Base-by-base conservation (phyloP, 768 basidiomycete species). In the Heimioporus sp. region DNA sequence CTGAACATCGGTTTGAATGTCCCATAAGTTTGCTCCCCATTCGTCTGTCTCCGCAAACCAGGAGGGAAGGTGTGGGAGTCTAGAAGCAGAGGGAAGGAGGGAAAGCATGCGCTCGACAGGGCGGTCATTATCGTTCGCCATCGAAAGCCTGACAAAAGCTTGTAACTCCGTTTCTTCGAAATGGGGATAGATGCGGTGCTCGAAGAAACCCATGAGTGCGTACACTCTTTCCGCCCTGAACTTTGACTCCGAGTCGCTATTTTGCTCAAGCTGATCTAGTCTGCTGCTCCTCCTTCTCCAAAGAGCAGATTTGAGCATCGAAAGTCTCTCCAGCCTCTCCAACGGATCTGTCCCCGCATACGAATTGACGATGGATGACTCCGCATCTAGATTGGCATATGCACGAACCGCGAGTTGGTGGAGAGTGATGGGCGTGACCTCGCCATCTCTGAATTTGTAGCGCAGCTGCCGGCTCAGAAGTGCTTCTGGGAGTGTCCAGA, bases 131-230 rank as follows among this genome's bases (percentile, higher is more conserved):
- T 65, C 56, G 10, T 67, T 65, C 0, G 52, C 65, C 55, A 67
- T 58, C 10, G 65, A 64, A 7, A 64, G 44, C 35, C 60, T 20
- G 19, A 20, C 39, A 5, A 40, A 11, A 7, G 39, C 37, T 17
- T 10, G n/a, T 3, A 38, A 13, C 6, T 38, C 37, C 7, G n/a
- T 38, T 38, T 38, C 37, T 17, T 17, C 6, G 37, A 17, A 38
- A 17, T 38, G n/a, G 37, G 37, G 37, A 38, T 38, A 17, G n/a
- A 38, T 38, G 17, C 37, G 66, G 46, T 64, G 63, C 34, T 56
- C 53, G 19, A 68, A 65, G 40, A 68, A 64, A 3, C 57, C 57
- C 66, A 63, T 63, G 1, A 68, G 54, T 12, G 63, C 54, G 11
- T 63, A 65, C 31, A 67, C 63, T 21, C 51, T 65, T 9, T 48